A percentile compares a stretch with the other conserved stretches of the same genome.
Evolutionary conservation across 208 protist species (phyloP).

Genomic region (Jaenimonas drosophilae): DNA sequence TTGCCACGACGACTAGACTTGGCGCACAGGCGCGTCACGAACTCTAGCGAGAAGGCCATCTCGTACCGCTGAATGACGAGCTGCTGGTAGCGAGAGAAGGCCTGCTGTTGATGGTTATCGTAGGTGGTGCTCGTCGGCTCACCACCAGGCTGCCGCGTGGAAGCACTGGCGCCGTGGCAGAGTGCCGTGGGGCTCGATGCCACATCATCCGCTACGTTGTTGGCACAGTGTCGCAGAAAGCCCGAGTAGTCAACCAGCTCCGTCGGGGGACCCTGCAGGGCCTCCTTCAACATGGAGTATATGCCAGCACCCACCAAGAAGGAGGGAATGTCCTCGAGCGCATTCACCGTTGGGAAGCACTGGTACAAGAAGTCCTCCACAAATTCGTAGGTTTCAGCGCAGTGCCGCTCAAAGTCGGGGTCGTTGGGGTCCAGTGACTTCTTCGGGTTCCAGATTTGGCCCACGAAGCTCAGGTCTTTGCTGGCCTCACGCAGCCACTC

Average conservation of each 20-base stretch:
- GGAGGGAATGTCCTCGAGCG: constrained; percentile 53
- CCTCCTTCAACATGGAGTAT: constrained; percentile 69
- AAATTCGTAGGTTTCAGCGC: constrained; percentile 77
- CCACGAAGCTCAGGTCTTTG: constrained; percentile 72
- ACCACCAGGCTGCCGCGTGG: too few species aligned
- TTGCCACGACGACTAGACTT: too few species aligned
- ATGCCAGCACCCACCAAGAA: constrained; percentile 69
- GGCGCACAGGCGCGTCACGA: too few species aligned
- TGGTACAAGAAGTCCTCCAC: constrained; percentile 85
- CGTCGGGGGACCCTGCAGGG: constrained; percentile 20
- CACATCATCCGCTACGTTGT: too few species aligned
- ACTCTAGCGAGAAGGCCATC: too few species aligned
- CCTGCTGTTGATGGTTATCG: too few species aligned
- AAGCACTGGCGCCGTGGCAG: too few species aligned
- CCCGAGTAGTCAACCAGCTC: not conserved
- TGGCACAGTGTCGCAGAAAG: too few species aligned
- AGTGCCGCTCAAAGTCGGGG: constrained; percentile 60
- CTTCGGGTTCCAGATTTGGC: constrained; percentile 69
- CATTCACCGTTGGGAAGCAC: constrained; percentile 73
- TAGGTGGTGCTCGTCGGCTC: too few species aligned
- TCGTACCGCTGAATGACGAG: constrained; percentile 30
- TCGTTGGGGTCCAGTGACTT: constrained; percentile 62
- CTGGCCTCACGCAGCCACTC: constrained; percentile 84
- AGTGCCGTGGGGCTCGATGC: too few species aligned
- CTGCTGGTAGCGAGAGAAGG: constrained; percentile 24